A percentile compares a stretch with the other conserved stretches of the same genome.
phyloP scores from a whole-genome alignment of 257 asterid species.

The Eustoma russellianum region DNA sequence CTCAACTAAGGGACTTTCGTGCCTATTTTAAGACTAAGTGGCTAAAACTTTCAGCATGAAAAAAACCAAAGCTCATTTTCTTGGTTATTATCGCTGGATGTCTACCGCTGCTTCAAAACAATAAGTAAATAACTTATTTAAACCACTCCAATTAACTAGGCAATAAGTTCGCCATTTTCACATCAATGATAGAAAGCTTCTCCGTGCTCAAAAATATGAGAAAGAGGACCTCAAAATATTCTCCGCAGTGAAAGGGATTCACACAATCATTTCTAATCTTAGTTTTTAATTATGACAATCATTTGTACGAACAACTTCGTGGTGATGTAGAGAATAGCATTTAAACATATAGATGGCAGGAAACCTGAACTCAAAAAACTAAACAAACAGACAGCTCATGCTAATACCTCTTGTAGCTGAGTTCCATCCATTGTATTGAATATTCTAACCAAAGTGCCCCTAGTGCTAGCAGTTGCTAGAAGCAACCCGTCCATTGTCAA shows the following conservation, averaged over 20 bases:
- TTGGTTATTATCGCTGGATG: neutral
- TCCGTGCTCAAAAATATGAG: too few relatives aligned
- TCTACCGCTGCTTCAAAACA: neutral
- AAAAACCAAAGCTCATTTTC: neutral
- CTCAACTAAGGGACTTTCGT: too few relatives aligned
- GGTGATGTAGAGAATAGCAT: too few relatives aligned
- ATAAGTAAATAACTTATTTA: neutral
- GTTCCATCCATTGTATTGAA: constrained; percentile 96
- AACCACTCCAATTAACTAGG: neutral
- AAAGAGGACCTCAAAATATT: too few relatives aligned
- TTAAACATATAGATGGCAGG: neutral
- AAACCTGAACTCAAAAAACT: neutral
- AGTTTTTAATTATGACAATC: too few relatives aligned
- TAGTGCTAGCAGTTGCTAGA: constrained; percentile 85
- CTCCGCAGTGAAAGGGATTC: too few relatives aligned
- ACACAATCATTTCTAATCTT: too few relatives aligned
- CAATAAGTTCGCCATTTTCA: neutral
- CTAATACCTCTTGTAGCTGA: constrained; percentile 76
- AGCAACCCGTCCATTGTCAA: constrained; percentile 88
- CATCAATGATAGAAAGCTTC: neutral
- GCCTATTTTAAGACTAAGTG: too few relatives aligned
- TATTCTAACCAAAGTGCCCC: constrained; percentile 90
- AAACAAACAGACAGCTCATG: too few relatives aligned
- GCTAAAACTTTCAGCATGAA: neutral
- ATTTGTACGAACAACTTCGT: too few relatives aligned